Evolutionary conservation across 2,329 filamentous ascomycete genomes (phyloP).

Genomic region (Penicillium sp.): DNA sequence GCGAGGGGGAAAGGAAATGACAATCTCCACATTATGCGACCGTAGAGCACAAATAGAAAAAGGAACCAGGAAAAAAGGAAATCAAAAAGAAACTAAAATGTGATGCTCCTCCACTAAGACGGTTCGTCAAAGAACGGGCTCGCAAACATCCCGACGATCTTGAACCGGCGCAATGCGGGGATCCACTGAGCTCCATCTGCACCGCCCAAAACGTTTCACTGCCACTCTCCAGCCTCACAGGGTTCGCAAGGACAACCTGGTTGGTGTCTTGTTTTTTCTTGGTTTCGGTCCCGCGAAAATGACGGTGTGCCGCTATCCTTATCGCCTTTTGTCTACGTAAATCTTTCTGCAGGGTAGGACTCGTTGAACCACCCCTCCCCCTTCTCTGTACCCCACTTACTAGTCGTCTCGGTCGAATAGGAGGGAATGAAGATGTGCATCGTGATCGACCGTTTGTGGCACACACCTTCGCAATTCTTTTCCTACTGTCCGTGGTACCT

Average conservation of each 20-base stretch:
- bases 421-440: slow-evolving; percentile 22
- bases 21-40: background rate
- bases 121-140: slow-evolving; percentile 19
- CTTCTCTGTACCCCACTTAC: slow-evolving; percentile 1
- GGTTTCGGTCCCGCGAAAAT: slow-evolving; percentile 7
- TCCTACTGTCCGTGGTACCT: slow-evolving; percentile 1
- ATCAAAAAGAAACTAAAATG: background rate
- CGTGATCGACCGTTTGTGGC: slow-evolving; percentile 23
- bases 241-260: slow-evolving; percentile 3
- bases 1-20: background rate
- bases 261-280: background rate
- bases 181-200: slow-evolving; percentile 23
- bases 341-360: background rate
- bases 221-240: slow-evolving; percentile 34
- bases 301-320: slow-evolving; percentile 11
- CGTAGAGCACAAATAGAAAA: background rate
- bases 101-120: slow-evolving; percentile 2
- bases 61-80: background rate
- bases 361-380: slow-evolving; percentile 2
- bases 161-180: slow-evolving; percentile 6
- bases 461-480: slow-evolving; percentile 6
- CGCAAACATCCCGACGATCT: slow-evolving; percentile 25
- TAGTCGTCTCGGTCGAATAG: slow-evolving; percentile 11
- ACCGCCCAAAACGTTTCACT: slow-evolving; percentile 33
- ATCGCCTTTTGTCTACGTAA: slow-evolving; percentile 1